Conservation (phyloP, 495 filamentous ascomycete species). For the Tirmania nivea region DNA sequence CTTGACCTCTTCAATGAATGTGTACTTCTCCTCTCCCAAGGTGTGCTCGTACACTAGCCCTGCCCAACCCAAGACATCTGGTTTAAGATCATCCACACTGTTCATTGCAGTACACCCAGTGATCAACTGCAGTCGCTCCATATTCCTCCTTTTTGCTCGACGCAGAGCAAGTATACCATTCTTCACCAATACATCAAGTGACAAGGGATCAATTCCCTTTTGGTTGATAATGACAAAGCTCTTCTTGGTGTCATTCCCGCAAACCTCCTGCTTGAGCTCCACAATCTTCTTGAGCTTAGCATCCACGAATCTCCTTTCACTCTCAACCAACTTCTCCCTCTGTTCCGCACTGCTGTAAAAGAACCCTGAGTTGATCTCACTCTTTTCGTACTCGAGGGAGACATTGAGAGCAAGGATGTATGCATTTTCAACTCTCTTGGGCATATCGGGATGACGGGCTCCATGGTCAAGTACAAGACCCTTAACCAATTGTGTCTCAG, state of each 20-base stretch:
- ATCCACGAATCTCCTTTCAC: slow-evolving; percentile 87
- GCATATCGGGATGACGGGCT: slow-evolving; percentile 94
- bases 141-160: slow-evolving; percentile 90
- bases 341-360: slow-evolving; percentile 96
- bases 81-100: slow-evolving; percentile 78
- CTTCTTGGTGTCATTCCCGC: slow-evolving; percentile 84
- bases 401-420: slow-evolving; percentile 91
- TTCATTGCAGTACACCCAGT: slow-evolving; percentile 84
- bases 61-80: slow-evolving; percentile 86
- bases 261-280: slow-evolving; percentile 93
- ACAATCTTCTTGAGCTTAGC: slow-evolving; percentile 95
- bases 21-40: slow-evolving; percentile 96
- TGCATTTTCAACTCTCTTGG: slow-evolving; percentile 84
- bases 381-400: slow-evolving; percentile 95
- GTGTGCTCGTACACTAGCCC: slow-evolving; percentile 93
- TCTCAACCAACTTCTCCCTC: slow-evolving; percentile 91
- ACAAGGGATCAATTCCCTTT: slow-evolving; percentile 95
- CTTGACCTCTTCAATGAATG: slow-evolving; percentile 96
- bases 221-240: slow-evolving; percentile 97
- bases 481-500: slow-evolving; percentile 86
- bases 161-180: slow-evolving; percentile 90
- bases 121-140: slow-evolving; percentile 90
- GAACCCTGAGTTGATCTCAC: slow-evolving; percentile 96
- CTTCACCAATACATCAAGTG: slow-evolving; percentile 86
- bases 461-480: slow-evolving; percentile 90